A percentile compares a stretch with the other conserved stretches of the same genome.
phyloP scores from a whole-genome alignment of 345 rosid genomes.

The Camelina neglecta region DNA sequence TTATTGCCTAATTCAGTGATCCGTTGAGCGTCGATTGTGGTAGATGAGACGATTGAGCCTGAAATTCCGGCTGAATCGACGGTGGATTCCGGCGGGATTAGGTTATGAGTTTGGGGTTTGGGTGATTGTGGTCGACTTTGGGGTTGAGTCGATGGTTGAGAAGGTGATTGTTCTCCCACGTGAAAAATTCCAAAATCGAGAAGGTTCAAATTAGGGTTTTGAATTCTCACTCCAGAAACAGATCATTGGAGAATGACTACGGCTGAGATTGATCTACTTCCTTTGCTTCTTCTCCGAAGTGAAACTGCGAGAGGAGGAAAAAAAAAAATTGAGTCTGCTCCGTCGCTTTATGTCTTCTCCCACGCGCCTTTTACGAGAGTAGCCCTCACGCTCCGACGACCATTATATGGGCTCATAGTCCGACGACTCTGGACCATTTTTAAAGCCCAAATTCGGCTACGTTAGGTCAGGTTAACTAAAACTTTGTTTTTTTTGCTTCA shows the following conservation, averaged over 20 bases:
- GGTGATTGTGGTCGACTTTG: conserved; percentile 46
- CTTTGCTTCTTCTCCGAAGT: conserved; percentile 18
- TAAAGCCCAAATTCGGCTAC: not conserved
- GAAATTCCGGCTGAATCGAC: conserved; percentile 33
- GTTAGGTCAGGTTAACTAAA: not conserved
- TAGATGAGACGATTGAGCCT: conserved; percentile 28
- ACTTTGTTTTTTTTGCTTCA: not conserved
- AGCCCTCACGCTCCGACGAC: not conserved
- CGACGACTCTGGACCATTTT: not conserved
- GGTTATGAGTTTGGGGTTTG: conserved; percentile 42
- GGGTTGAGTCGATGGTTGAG: conserved; percentile 49
- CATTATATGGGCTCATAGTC: not conserved
- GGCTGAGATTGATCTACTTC: not conserved
- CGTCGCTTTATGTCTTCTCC: not conserved
- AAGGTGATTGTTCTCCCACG: conserved; percentile 74
- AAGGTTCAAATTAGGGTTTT: conserved; percentile 4
- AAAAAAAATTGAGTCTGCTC: too few relatives aligned
- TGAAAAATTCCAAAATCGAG: conserved; percentile 29
- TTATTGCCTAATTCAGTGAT: conserved; percentile 43
- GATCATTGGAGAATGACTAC: not conserved
- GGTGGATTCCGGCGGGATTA: conserved; percentile 26
- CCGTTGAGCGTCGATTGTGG: conserved; percentile 33
- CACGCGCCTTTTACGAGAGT: not conserved
- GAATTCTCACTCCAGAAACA: not conserved
- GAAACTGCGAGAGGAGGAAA: not conserved